Base-by-base conservation (phyloP, 83 land plant species). In the Picea mariana region DNA sequence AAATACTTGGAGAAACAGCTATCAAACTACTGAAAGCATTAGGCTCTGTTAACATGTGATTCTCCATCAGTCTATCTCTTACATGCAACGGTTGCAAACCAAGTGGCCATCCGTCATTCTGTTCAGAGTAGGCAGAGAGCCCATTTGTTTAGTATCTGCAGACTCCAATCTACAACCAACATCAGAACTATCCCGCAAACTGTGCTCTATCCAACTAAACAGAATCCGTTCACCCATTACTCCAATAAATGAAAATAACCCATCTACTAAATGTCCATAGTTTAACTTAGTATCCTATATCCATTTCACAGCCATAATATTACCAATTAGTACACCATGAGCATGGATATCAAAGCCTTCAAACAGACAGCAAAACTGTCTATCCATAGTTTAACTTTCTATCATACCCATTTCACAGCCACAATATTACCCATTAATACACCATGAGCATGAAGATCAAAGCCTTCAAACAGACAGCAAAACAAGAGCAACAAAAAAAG, bases 1-100 rank as follows among this genome's bases (percentile, higher is more conserved):
- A 79, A 60, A 79, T 34, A 62, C 80, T 79, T 79, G 80, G 80
- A 34, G 80, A 79, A 31, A 62, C 80, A 31, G 67, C 80, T 61
- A 79, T 79, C 47, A 79, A 34, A 11, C 66, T 62, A 62, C 31
- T 79, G 80, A 79, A 62, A 79, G 47, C 23, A 79, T 34, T 34
- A 34, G 67, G 67, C 67, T 79, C 80, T 79, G 80, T 34, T 62
- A 79, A 31, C 9, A 62, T 42, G 67, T 62, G 80, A 40, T 79
- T 60, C 26, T 79, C 80, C 80, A 79, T 79, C 67, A 24, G 13
- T 34, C 40, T 79, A 27, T 16, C 26, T 75, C 77, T 75, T 62
- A 55, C 55, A 26, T 67, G 69, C 27, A 67, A 67, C 23, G 55
- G 60, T 12, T 62, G 47, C 80, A 79, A 79, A 62, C 80, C 44